A percentile compares a stretch with the other conserved stretches of the same genome.
These are phyloP conservation scores for Jackrogersella multiformis DNA, from an alignment of 495 filamentous ascomycete species.

Conservation along the genomic window DNA sequence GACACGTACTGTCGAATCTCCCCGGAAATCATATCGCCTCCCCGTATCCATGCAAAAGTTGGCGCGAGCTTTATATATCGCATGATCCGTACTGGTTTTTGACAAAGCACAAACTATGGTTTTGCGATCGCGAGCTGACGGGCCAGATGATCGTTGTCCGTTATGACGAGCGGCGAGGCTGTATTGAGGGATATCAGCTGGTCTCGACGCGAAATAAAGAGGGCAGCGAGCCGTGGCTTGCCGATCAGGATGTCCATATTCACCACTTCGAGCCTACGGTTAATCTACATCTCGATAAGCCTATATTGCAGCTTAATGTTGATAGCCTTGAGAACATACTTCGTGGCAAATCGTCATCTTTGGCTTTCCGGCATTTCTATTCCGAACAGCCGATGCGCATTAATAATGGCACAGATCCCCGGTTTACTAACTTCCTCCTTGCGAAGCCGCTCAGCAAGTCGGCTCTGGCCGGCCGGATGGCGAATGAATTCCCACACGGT, in stretches of 20 bases:
- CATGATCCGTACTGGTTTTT: conserved; percentile 89
- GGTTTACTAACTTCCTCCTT: conserved; percentile 55
- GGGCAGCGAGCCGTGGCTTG: conserved; percentile 68
- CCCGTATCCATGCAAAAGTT: conserved; percentile 67
- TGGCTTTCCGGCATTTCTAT: conserved; percentile 44
- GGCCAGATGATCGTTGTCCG: conserved; percentile 77
- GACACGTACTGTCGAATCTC: conserved; percentile 68
- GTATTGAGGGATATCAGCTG: conserved; percentile 84
- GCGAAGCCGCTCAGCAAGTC: conserved; percentile 53
- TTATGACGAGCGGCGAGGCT: conserved; percentile 74
- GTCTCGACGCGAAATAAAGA: conserved; percentile 66
- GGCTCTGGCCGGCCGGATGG: conserved; percentile 19
- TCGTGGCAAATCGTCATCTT: conserved; percentile 29
- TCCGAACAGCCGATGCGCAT: conserved; percentile 64
- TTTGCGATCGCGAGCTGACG: conserved; percentile 72
- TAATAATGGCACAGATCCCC: conserved; percentile 48
- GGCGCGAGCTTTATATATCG: conserved; percentile 72
- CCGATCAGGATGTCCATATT: conserved; percentile 74
- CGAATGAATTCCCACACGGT: conserved; percentile 53
- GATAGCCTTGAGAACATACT: conserved; percentile 42
- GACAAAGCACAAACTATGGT: conserved; percentile 82
- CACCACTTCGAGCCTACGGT: conserved; percentile 75
- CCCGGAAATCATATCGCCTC: conserved; percentile 62
- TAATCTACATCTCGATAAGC: conserved; percentile 73
- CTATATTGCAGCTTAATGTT: conserved; percentile 69